phyloP scores from a whole-genome alignment of 352 stramenopile genomes.

The Phytopythium ostracodes region DNA sequence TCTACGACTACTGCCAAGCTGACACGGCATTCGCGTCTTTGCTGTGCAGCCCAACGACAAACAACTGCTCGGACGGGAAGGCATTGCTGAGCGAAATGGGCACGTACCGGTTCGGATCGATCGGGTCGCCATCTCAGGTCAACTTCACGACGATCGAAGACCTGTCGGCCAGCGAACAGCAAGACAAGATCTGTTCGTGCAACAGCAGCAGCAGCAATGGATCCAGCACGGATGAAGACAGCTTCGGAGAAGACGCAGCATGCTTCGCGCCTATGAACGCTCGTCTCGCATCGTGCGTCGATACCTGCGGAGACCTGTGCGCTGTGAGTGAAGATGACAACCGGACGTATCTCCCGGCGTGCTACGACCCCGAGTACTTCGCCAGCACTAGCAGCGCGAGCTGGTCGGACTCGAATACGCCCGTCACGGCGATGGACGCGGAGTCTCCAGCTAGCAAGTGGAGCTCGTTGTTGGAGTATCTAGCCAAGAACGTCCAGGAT shows the following conservation, averaged over 20 bases:
- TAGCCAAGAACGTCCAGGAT: constrained; percentile 33
- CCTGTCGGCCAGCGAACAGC: constrained; percentile 24
- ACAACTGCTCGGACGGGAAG: constrained; percentile 59
- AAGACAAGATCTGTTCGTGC: constrained; percentile 51
- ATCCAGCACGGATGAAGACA: constrained; percentile 11
- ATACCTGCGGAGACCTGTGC: constrained; percentile 59
- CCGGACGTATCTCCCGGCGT: constrained; percentile 33
- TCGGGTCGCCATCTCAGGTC: constrained; percentile 63
- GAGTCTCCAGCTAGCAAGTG: constrained; percentile 24
- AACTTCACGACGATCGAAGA: constrained; percentile 69
- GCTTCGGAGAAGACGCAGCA: constrained; percentile 16
- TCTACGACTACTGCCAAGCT: constrained; percentile 68
- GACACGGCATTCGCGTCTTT: constrained; percentile 47
- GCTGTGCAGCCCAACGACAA: constrained; percentile 31
- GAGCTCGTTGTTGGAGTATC: constrained; percentile 27
- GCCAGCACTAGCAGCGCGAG: constrained; percentile 7
- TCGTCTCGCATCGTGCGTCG: constrained; percentile 45
- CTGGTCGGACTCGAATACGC: background rate
- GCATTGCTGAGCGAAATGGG: constrained; percentile 57
- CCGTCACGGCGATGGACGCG: constrained; percentile 1
- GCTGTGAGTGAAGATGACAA: constrained; percentile 29
- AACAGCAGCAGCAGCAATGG: background rate
- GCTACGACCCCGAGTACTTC: constrained; percentile 24
- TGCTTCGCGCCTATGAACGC: constrained; percentile 54
- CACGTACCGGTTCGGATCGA: constrained; percentile 56